Conservation (phyloP, 495 filamentous ascomycete genomes). For the Xylaria flabelliformis region DNA sequence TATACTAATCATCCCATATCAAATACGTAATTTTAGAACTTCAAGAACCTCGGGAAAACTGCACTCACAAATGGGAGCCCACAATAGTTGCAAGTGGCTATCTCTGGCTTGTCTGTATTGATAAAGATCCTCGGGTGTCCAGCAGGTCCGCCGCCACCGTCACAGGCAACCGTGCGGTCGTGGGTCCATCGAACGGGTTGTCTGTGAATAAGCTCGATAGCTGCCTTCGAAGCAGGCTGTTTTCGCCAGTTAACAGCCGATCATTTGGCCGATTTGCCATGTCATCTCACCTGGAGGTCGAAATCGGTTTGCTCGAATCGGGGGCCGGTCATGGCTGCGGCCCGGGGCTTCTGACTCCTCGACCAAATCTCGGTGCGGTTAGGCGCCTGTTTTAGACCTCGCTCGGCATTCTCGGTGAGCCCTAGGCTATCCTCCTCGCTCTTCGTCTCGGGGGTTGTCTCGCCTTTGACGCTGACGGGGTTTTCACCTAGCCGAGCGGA, state of each 20-base stretch:
- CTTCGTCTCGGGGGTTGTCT: conserved; percentile 52
- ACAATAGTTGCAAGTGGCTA: conserved; percentile 88
- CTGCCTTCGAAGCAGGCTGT: conserved; percentile 84
- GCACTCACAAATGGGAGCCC: conserved; percentile 89
- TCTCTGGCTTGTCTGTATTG: conserved; percentile 96
- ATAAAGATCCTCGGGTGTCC: conserved; percentile 96
- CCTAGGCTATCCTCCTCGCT: conserved; percentile 51
- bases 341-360: conserved; percentile 78
- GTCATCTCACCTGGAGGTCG: conserved; percentile 75
- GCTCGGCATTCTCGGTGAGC: conserved; percentile 67
- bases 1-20: conserved; percentile 7
- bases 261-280: conserved; percentile 23
- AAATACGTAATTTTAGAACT: background rate
- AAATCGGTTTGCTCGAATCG: conserved; percentile 97
- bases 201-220: conserved; percentile 94
- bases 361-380: conserved; percentile 85
- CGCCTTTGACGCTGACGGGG: conserved; percentile 64
- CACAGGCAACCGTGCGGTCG: conserved; percentile 79
- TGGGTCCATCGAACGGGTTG: conserved; percentile 93
- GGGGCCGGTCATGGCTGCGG: conserved; percentile 86
- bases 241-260: conserved; percentile 8
- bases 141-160: conserved; percentile 90
- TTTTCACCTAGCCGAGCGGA: conserved; percentile 49
- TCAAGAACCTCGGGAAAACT: background rate
- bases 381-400: conserved; percentile 77